Percentiles rank a stretch among this genome's conserved stretches.
Evolutionary conservation across 192 early-diverging fungal genomes (phyloP).

Genomic region (Linnemannia zychae): DNA sequence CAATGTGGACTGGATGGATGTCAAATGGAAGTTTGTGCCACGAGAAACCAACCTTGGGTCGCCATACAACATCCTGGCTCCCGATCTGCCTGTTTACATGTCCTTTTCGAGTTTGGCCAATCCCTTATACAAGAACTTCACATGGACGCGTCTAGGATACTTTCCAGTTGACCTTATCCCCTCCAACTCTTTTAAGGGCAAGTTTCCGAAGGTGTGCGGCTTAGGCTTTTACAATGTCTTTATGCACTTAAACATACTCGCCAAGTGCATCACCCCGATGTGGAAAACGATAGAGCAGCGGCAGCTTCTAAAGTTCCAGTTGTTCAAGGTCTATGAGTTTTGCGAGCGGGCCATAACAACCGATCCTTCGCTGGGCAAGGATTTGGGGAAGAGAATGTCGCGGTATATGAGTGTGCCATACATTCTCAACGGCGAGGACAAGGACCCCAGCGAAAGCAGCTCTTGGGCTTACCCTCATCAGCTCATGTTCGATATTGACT

Average conservation of each 20-base stretch:
- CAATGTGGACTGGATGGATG: slow-evolving; percentile 26
- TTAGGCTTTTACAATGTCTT: background rate
- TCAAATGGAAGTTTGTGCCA: slow-evolving; percentile 33
- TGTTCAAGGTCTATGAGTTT: slow-evolving; percentile 17
- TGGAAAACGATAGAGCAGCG: slow-evolving; percentile 13
- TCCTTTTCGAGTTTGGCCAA: slow-evolving; percentile 11
- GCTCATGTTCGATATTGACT: slow-evolving; percentile 37
- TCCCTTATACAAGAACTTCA: background rate
- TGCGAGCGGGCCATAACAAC: background rate
- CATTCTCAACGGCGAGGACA: slow-evolving; percentile 22
- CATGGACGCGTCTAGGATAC: slow-evolving; percentile 37
- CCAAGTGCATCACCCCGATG: background rate
- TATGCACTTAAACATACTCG: slow-evolving; percentile 8
- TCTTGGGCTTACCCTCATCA: slow-evolving; percentile 25
- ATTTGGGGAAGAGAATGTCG: background rate
- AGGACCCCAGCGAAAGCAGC: background rate
- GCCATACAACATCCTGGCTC: background rate
- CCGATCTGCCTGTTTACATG: slow-evolving; percentile 8
- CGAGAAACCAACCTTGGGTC: background rate
- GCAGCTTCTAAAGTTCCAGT: background rate
- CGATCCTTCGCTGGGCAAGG: background rate
- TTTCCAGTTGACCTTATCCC: slow-evolving; percentile 25
- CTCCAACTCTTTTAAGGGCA: background rate
- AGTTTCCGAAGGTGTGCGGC: background rate
- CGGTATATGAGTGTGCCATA: background rate